These are phyloP conservation scores for Saturnispora silvae DNA, from an alignment of 805 yeast genomes.

Conservation along the genomic window DNA sequence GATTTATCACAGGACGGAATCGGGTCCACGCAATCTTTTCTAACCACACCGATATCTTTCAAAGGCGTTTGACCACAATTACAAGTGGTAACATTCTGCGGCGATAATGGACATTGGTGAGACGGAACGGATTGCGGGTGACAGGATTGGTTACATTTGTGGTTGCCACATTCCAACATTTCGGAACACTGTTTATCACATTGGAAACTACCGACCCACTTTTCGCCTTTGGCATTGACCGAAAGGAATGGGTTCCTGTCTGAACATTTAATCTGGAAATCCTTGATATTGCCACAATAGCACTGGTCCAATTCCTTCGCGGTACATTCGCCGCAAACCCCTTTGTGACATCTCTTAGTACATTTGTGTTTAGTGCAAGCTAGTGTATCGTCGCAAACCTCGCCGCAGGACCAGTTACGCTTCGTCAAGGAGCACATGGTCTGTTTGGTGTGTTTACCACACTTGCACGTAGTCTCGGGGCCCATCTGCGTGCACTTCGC, in stretches of 20 bases:
- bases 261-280: constrained; percentile 32
- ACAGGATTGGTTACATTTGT: constrained; percentile 39
- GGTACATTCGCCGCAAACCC: constrained; percentile 70
- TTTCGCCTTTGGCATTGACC: constrained; percentile 10
- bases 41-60: constrained; percentile 22
- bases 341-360: constrained; percentile 56
- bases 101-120: constrained; percentile 52
- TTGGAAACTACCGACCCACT: constrained; percentile 42
- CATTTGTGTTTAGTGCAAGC: constrained; percentile 72
- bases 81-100: constrained; percentile 51
- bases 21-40: constrained; percentile 63
- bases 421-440: constrained; percentile 68
- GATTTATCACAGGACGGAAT: constrained; percentile 60
- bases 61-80: constrained; percentile 61
- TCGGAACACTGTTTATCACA: constrained; percentile 38
- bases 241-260: constrained; percentile 30
- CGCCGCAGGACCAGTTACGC: constrained; percentile 56
- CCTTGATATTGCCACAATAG: constrained; percentile 60
- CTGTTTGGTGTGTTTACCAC: constrained; percentile 61
- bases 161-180: constrained; percentile 54
- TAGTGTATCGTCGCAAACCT: constrained; percentile 46
- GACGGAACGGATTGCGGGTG: constrained; percentile 33
- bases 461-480: constrained; percentile 56
- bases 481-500: constrained; percentile 67
- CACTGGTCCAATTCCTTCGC: constrained; percentile 41